Base-by-base conservation (phyloP, 2,329 filamentous ascomycete species). In the Lizonia empirigonia region DNA sequence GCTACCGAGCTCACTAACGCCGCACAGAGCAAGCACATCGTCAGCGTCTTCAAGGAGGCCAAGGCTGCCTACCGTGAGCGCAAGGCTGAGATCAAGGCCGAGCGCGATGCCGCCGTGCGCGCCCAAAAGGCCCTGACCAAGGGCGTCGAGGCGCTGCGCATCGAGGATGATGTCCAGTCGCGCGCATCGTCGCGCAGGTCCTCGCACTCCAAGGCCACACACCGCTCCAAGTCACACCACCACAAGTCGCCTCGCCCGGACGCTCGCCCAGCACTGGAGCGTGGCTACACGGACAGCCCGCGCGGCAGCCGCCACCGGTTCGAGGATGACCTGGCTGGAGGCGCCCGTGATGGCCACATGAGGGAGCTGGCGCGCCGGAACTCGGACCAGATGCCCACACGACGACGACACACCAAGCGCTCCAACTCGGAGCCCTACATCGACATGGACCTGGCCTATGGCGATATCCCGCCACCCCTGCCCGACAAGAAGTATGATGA, bases 371-470 rank as follows among this genome's bases (percentile, higher is more conserved):
- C 67, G 5, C 66, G 78, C 19, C 64, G 78, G 23, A 71, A 79
- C 50, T 78, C 77, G 15, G 76, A 78, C 39, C 62, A 53, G 23
- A 37, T 65, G 9, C 52, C 55, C 36, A 50, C 16, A 10, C 49
- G 62, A 22, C 49, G 40, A 19, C 38, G 27, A 27, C 64, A 40
- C 49, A 45, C 63, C 7, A 54, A 55, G 19, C 75, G 75, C 36
- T 69, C 72, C 27, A 65, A 73, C 15, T 77, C 76, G 10, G 62
- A 70, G 22, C 64, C 74, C 18, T 78, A 85, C 47, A 86, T 96
- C 62, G 93, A 97, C 67, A 91, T 96, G 89, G 82, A 96, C 69
- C 80, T 97, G 7, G 93, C 93, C 7, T 97, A 97, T 65, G 93
- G 93, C 53, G 86, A 90, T 44, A 79, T 94, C 0, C 89, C 89